These are phyloP conservation scores for Micromonas commoda DNA, from an alignment of 139 green algal species.

Conservation along the genomic window DNA sequence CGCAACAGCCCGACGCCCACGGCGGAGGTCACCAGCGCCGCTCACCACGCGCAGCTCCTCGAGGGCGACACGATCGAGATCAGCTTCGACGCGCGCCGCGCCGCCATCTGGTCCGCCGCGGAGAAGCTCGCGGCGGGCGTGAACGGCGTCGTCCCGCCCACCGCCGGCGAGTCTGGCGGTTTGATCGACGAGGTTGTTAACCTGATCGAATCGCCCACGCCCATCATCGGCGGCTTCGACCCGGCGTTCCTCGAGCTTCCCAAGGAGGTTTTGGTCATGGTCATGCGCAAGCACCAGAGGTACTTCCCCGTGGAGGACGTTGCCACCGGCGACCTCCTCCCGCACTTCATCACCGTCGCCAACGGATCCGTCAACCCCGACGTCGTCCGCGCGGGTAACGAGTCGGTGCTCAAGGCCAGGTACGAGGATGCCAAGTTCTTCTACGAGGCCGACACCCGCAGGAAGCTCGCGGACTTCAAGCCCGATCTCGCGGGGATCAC, in stretches of 20 bases:
- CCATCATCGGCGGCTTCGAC: constrained; percentile 72
- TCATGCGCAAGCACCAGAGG: constrained; percentile 99
- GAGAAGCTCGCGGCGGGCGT: constrained; percentile 28
- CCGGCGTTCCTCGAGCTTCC: constrained; percentile 79
- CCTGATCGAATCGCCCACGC: constrained; percentile 82
- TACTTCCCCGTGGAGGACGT: constrained; percentile 90
- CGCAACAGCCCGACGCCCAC: background rate
- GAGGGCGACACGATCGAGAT: constrained; percentile 56
- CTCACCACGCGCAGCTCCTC: background rate
- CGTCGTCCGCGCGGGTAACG: constrained; percentile 74
- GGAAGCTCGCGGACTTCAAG: constrained; percentile 61
- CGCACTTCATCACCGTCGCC: constrained; percentile 87
- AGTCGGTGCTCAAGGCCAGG: constrained; percentile 86
- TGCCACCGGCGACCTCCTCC: constrained; percentile 56
- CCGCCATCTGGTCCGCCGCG: constrained; percentile 65
- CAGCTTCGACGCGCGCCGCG: constrained; percentile 40
- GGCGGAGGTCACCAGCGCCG: background rate
- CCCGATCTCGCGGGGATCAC: constrained; percentile 43
- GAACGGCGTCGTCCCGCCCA: constrained; percentile 56
- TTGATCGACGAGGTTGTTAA: constrained; percentile 58
- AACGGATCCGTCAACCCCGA: constrained; percentile 78
- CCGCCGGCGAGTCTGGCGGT: constrained; percentile 16
- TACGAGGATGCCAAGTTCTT: constrained; percentile 98
- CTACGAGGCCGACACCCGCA: constrained; percentile 77
- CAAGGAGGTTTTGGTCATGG: constrained; percentile 91